Conservation (phyloP, 768 basidiomycete genomes). For the Phlebiopsis gigantea region DNA sequence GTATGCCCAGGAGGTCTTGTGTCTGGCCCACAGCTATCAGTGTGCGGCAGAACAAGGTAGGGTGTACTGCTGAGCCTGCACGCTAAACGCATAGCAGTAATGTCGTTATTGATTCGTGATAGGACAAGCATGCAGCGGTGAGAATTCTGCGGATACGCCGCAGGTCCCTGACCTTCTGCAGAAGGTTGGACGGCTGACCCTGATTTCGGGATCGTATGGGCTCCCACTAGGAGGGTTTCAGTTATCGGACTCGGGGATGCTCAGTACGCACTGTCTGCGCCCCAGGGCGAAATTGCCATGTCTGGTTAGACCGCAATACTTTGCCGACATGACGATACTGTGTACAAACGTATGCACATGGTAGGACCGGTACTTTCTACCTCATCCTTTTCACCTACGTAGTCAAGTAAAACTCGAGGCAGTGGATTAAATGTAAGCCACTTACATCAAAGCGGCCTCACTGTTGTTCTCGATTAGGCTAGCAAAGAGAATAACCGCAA, state of each 20-base stretch:
- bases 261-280: neutral
- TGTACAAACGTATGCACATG: neutral
- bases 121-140: neutral
- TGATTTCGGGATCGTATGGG: neutral
- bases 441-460: neutral
- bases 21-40: neutral
- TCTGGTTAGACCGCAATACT: neutral
- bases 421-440: neutral
- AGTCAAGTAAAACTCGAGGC: neutral
- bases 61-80: neutral
- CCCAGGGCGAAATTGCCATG: neutral
- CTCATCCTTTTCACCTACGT: neutral
- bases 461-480: neutral
- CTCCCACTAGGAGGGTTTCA: neutral
- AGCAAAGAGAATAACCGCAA: neutral
- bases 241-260: neutral
- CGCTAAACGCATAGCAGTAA: neutral
- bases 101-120: neutral
- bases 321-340: neutral
- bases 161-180: neutral
- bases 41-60: neutral
- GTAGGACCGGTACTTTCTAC: neutral
- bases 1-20: neutral
- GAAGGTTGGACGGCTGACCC: neutral
- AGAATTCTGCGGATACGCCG: neutral